Evolutionary conservation across 2,329 filamentous ascomycete species (phyloP).

Genomic region (Exophiala xenobiotica): DNA sequence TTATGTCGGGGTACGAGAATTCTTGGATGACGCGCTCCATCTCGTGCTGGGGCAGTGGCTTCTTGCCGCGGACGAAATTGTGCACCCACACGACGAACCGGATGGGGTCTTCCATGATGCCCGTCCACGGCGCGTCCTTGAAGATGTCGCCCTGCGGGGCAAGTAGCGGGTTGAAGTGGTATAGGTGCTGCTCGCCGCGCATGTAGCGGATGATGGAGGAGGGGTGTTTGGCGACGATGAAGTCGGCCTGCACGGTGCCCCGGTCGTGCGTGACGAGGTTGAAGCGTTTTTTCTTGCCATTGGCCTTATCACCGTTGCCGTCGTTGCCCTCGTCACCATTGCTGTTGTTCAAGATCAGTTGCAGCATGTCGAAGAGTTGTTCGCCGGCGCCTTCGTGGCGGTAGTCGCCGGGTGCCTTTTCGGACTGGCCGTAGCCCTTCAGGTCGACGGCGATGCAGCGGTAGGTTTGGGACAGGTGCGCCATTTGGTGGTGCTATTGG

Average conservation of each 20-base stretch:
- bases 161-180: conserved; percentile 11
- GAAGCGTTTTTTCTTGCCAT: no score
- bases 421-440: conserved; percentile 19
- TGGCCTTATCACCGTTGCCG: no score
- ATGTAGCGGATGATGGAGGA: conserved; percentile 10
- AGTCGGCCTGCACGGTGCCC: conserved; percentile 16
- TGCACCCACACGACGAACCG: conserved; percentile 5
- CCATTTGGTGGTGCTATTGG: conserved; percentile 19
- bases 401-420: conserved; percentile 13
- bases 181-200: conserved; percentile 17
- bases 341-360: no score
- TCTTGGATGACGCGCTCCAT: conserved; percentile 13
- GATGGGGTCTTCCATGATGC: conserved; percentile 5
- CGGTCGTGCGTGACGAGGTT: conserved; percentile 16
- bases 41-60: conserved; percentile 2
- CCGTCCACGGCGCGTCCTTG: conserved; percentile 11
- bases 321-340: no score
- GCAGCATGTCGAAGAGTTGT: conserved; percentile 11
- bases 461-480: neutral
- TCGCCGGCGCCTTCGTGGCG: conserved; percentile 16
- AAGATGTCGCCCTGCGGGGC: conserved; percentile 17
- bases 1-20: conserved; percentile 5
- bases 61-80: neutral
- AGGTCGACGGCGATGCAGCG: conserved; percentile 14
- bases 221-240: conserved; percentile 12